Evolutionary conservation across 345 rosid genomes (phyloP).

Genomic region (Eucalyptus cloeziana): DNA sequence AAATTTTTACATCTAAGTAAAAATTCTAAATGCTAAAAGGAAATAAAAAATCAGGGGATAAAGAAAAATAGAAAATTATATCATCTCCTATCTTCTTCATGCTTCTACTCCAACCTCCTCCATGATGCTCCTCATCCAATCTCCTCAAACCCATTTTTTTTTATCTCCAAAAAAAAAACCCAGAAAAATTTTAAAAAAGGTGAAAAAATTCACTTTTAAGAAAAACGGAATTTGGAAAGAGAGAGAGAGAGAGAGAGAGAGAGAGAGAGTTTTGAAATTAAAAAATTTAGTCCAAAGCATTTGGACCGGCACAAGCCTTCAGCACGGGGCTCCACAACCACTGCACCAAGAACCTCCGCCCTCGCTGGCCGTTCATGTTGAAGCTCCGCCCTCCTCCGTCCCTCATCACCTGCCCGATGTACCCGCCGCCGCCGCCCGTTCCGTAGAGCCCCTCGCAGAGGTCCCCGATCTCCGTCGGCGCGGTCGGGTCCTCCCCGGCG

Average conservation of each 20-base stretch:
- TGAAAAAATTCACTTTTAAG: background rate
- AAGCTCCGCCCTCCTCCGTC: conserved; percentile 52
- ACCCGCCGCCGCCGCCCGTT: conserved; percentile 92
- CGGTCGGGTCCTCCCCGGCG: conserved; percentile 95
- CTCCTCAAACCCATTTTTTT: background rate
- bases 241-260: background rate
- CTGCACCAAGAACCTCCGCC: conserved; percentile 72
- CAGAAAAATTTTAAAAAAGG: background rate
- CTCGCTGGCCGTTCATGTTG: conserved; percentile 64
- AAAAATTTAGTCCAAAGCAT: conserved; percentile 42
- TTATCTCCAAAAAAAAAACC: background rate
- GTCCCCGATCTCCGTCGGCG: conserved; percentile 89
- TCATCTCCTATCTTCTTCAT: background rate
- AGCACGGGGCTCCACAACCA: conserved; percentile 86
- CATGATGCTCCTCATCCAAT: background rate
- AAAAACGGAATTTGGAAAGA: background rate
- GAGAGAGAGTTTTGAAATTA: background rate
- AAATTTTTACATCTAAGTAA: background rate
- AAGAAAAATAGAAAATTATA: background rate
- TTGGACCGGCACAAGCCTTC: conserved; percentile 83
- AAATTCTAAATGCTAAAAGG: background rate
- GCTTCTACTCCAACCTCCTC: background rate
- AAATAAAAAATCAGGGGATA: background rate
- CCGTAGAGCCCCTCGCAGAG: conserved; percentile 89
- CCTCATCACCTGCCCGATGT: conserved; percentile 73